Conservation (phyloP, 805 yeast species). For the Peterozyma xylosa region DNA sequence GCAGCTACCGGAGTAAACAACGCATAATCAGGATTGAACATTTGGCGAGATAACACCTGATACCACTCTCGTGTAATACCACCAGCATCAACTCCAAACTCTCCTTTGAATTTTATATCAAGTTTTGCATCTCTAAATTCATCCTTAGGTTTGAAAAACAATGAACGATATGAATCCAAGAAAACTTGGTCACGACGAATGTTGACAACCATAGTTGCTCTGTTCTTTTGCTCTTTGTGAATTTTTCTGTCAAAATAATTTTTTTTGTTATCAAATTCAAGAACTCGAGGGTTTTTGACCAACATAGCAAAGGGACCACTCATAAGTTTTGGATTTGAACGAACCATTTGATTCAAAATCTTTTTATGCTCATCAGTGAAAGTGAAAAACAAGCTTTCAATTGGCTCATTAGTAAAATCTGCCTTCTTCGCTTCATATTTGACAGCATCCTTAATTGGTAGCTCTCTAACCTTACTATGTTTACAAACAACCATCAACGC, state of each 20-base stretch:
- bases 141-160: conserved; percentile 70
- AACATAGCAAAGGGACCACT: conserved; percentile 91
- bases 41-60: conserved; percentile 86
- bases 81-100: conserved; percentile 96
- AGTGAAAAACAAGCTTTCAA: conserved; percentile 71
- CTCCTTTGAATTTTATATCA: conserved; percentile 83
- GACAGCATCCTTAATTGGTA: conserved; percentile 43
- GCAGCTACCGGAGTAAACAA: conserved; percentile 85
- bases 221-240: conserved; percentile 37
- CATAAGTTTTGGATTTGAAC: conserved; percentile 87
- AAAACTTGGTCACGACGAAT: conserved; percentile 88
- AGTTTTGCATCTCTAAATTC: conserved; percentile 68
- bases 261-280: conserved; percentile 92
- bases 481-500: conserved; percentile 95
- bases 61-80: conserved; percentile 98
- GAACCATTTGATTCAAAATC: conserved; percentile 83
- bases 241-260: conserved; percentile 74
- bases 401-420: conserved; percentile 68
- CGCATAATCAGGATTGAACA: conserved; percentile 95
- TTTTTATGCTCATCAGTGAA: conserved; percentile 87
- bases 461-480: conserved; percentile 59
- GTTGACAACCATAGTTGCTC: conserved; percentile 48
- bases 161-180: conserved; percentile 77
- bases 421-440: conserved; percentile 56
- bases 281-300: conserved; percentile 78